Percentiles rank a stretch among this genome's conserved stretches.
Conservation (phyloP, 192 early-diverging fungal species). For the Backusella morwellensis region DNA sequence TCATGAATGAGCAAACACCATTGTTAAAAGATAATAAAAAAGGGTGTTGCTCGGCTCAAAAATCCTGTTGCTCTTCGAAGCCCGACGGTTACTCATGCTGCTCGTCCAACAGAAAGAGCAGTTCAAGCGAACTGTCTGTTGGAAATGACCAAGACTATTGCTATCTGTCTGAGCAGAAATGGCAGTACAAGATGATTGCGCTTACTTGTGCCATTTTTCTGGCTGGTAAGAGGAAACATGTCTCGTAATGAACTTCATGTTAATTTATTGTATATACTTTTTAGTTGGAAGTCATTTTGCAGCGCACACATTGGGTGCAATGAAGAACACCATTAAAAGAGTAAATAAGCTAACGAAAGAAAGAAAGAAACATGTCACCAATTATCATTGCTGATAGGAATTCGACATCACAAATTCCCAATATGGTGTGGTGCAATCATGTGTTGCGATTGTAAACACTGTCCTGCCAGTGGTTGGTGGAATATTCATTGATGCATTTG, state of each 20-base stretch:
- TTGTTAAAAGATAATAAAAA: neutral
- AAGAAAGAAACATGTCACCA: neutral
- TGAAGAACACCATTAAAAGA: constrained; percentile 76
- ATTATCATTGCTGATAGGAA: constrained; percentile 40
- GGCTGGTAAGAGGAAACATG: constrained; percentile 43
- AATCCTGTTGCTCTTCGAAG: constrained; percentile 5
- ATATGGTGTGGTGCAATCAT: constrained; percentile 65
- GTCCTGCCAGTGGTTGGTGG: constrained; percentile 53
- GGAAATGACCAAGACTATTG: constrained; percentile 13
- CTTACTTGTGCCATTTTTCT: constrained; percentile 58
- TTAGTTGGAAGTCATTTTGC: constrained; percentile 75
- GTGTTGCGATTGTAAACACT: constrained; percentile 59
- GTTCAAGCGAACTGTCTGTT: neutral
- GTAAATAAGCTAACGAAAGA: constrained; percentile 36
- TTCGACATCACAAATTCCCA: constrained; percentile 57
- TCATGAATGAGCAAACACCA: constrained; percentile 12
- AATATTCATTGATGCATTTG: constrained; percentile 58
- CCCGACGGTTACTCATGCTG: constrained; percentile 5
- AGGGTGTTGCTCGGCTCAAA: neutral
- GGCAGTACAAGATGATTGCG: constrained; percentile 56
- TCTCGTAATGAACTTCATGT: neutral
- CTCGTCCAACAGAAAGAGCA: neutral
- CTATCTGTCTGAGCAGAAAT: constrained; percentile 29
- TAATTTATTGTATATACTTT: neutral
- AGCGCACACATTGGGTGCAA: constrained; percentile 67